Base-by-base conservation (phyloP, 2,329 filamentous ascomycete species). In the Aspergillus fumigatus region DNA sequence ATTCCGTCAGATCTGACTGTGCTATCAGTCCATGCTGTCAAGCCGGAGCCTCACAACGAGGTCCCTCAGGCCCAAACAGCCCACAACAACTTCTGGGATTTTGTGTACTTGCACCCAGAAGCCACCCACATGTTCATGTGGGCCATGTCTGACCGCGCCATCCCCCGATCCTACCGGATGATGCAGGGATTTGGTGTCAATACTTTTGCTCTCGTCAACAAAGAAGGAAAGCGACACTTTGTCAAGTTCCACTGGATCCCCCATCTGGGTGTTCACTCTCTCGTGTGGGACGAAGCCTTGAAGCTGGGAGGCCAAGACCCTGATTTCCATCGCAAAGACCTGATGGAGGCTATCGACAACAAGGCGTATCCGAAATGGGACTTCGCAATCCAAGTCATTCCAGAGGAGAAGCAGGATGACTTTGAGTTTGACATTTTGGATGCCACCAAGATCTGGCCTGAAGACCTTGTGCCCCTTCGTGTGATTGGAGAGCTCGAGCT, bases 401-500 rank as follows among this genome's bases (percentile, higher is more conserved):
- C 87, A 0, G 89, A 93, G 61, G 80, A 80, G 8, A 81, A 86
- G 50, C 84, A 90, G 68, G 80, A 93, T 59, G 84, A 89, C 17
- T 95, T 93, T 59, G 90, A 93, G 6, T 93, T 94, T 59, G 90
- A 94, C 65, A 87, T 93, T 29, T 82, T 95, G 1, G 90, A 95
- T 63, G 87, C 90, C 0, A 95, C 90, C 40, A 94, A 95, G 76
- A 73, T 93, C 26, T 94, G 90, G 89, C 90, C 90, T 0, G 88
- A 94, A 68, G 88, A 93, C 11, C 74, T 86, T 0, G 78, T 92
- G 0, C 90, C 90, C 0, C 80, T 93, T 21, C 82, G 87, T 7
- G 90, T 90, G 67, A 89, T 95, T 55, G 90, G 89, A 41, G 84
- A 92, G 71, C 70, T 95, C 1, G 87, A 92, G 68, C 81, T 95